Base-by-base conservation (phyloP, 129 eudicot genomes). In the Smallanthus sonchifolius region DNA sequence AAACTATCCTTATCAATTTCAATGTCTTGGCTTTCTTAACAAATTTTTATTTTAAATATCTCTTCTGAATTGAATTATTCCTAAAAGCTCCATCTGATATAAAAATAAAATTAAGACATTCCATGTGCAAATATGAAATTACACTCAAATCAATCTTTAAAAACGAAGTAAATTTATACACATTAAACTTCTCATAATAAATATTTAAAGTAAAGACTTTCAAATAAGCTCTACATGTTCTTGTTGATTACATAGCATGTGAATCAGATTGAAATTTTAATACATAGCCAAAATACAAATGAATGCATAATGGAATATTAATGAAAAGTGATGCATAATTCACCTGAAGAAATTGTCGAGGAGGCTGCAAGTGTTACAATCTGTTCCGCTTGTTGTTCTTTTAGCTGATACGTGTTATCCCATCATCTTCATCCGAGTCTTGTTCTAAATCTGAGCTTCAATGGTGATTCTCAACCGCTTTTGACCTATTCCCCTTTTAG, bases 391-490 rank as follows among this genome's bases (percentile, higher is more conserved):
- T 60, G 57, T 64, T 75, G 65, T 65, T 75, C 76, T 39, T 69
- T 47, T 5, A 75, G 79, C 38, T 73, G 81, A 82, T 47, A 15
- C 0, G 19, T 34, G 20, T 32, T 37, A 70, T 86, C 79, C 87
- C 84, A 13, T 78, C 81, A 15, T 79, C 82, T 39, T 76, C 66
- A 60, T 60, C 86, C 8, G 77, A 72, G 30, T 79, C 67, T 61
- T 79, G 64, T 28, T 45, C 48, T 14, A 78, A 65, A 78, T 85
- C 88, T 81, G 85, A 69, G 73, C 56, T 64, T 17, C 73, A 74
- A 74, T 16, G 24, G 43, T 44, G 17, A 40, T n/a, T n/a, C n/a
- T n/a, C n/a, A n/a, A n/a, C n/a, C n/a, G n/a, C n/a, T n/a, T n/a
- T n/a, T n/a, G n/a, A n/a, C n/a, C n/a, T n/a, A n/a, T n/a, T n/a